These are phyloP conservation scores for Phlebiopsis flavidoalba DNA, from an alignment of 768 basidiomycete genomes.

Conservation along the genomic window DNA sequence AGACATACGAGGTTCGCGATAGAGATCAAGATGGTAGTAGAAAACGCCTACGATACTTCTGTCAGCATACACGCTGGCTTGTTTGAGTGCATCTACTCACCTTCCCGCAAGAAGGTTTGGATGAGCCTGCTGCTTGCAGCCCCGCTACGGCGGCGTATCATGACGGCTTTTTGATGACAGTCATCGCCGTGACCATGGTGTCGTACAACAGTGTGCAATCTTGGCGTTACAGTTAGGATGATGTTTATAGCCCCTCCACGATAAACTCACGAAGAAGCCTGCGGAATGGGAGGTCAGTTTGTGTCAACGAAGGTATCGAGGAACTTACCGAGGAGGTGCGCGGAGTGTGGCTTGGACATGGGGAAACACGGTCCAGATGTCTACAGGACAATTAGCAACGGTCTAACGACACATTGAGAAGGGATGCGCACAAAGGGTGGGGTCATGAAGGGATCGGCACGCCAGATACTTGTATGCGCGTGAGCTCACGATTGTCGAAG, in stretches of 20 bases:
- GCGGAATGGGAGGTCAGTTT: not conserved
- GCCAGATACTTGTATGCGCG: conserved; percentile 39
- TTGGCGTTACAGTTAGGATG: conserved; percentile 20
- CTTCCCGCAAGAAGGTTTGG: conserved; percentile 81
- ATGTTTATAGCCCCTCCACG: not conserved
- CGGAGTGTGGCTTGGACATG: conserved; percentile 77
- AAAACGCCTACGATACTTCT: conserved; percentile 55
- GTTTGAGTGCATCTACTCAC: conserved; percentile 28
- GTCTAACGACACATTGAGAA: not conserved
- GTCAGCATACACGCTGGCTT: not conserved
- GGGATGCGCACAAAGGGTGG: conserved; percentile 49
- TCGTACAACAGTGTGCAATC: conserved; percentile 80
- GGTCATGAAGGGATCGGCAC: conserved; percentile 54
- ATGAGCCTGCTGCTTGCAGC: conserved; percentile 75
- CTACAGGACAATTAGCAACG: not conserved
- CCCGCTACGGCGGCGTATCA: conserved; percentile 69
- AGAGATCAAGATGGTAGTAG: conserved; percentile 82
- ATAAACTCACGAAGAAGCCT: conserved; percentile 23
- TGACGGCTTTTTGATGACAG: conserved; percentile 77
- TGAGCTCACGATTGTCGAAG: not conserved
- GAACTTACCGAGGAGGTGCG: conserved; percentile 66
- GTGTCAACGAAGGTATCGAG: conserved; percentile 1
- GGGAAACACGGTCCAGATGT: conserved; percentile 74
- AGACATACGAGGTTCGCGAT: conserved; percentile 64
- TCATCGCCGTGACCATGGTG: conserved; percentile 76